Evolutionary conservation across 805 yeast genomes (phyloP), one percentile per base, ranked within the genome.

Genomic region (Candida khao-thaluensis): DNA sequence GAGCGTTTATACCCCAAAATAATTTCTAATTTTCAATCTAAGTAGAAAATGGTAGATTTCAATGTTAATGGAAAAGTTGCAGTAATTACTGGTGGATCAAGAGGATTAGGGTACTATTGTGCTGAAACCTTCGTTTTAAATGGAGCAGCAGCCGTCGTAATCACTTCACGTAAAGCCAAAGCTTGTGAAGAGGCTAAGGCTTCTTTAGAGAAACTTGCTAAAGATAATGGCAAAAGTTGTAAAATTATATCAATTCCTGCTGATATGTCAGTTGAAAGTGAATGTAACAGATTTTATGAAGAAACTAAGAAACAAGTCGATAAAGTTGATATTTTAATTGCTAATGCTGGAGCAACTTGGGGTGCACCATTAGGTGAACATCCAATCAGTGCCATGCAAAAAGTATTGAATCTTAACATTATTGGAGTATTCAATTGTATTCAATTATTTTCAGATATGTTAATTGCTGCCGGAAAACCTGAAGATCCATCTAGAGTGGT

Each of bases 281-380:
- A 82, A 7, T 70, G 72, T 35, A 59, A 64, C 38, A 47, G 59
- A 15, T 72, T 83, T 45, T 59, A 51, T 34, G 57, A 66, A 5
- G 69, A 66, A 26, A 73, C 74, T 11, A 43, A 57, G 11, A 56
- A 60, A 41, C 54, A 53, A 15, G 72, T 74, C 17, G 56, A 58
- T 12, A 66, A 70, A 50, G 69, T 82, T 25, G 79, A 83, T 57
- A 80, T 83, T 44, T 67, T 83, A 45, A 69, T 81, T 50, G 86
- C 89, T 35, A 84, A 83, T 52, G 90, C 91, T 5, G 91, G 91
- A 21, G 88, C 89, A 7, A 62, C 82, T 10, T 83, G 90, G 90
- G 90, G 89, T 14, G 81, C 78, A 1, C 76, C 76, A 9, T 58
- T 84, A 35, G 79, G 69, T 26, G 60, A 63, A 8, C 89, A 84